Evolutionary conservation across 106 monocot genomes (phyloP).

Genomic region (Iris macrosiphon): DNA sequence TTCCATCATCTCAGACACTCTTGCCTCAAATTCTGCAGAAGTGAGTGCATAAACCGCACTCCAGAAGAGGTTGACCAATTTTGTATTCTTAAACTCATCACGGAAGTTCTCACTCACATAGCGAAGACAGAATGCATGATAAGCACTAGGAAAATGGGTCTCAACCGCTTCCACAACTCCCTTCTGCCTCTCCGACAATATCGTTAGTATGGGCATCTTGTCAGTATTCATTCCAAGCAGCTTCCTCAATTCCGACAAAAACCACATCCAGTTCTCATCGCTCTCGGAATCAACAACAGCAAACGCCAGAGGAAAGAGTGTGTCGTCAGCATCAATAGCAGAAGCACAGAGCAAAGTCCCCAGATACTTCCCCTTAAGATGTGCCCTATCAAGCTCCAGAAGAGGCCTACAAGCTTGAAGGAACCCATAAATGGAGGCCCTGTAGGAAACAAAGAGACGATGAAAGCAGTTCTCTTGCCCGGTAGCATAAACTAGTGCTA

Average conservation of each 20-base stretch:
- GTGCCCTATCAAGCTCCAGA: constrained; percentile 78
- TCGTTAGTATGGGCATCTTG: constrained; percentile 89
- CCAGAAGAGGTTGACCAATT: constrained; percentile 96
- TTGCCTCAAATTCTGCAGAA: constrained; percentile 74
- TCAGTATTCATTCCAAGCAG: constrained; percentile 87
- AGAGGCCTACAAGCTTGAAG: constrained; percentile 89
- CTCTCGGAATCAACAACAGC: constrained; percentile 82
- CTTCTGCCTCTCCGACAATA: constrained; percentile 69
- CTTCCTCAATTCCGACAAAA: constrained; percentile 83
- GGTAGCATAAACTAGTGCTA: constrained; percentile 62
- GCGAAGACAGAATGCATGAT: constrained; percentile 80
- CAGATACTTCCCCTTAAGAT: constrained; percentile 92
- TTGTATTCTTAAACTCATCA: constrained; percentile 95
- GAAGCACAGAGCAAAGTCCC: constrained; percentile 89
- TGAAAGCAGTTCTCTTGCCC: constrained; percentile 85
- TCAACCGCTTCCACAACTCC: constrained; percentile 82
- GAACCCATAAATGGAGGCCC: constrained; percentile 86
- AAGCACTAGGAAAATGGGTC: constrained; percentile 79
- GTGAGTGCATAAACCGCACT: constrained; percentile 88
- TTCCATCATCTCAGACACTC: constrained; percentile 84
- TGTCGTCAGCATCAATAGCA: constrained; percentile 73
- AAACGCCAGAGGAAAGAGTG: constrained; percentile 78
- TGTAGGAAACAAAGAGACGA: constrained; percentile 74
- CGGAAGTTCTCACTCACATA: constrained; percentile 91
- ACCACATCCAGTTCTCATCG: constrained; percentile 99